Evolutionary conservation across 495 filamentous ascomycete genomes (phyloP), one percentile per base, ranked within the genome.

Genomic region (Acidiella bohemica): DNA sequence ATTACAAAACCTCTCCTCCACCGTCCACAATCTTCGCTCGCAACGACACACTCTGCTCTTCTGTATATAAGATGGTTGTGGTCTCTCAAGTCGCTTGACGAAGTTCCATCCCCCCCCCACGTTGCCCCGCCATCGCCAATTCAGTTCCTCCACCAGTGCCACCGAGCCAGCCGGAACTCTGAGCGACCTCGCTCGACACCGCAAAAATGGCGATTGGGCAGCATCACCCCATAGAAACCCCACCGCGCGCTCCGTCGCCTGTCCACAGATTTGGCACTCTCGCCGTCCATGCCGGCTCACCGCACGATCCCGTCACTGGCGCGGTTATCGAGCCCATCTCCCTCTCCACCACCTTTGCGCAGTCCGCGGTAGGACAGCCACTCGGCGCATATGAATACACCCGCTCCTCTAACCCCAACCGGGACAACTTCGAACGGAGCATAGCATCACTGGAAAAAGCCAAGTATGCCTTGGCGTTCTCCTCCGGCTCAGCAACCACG

Each of bases 261-360:
- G 60, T 72, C 19, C 74, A 79, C 53, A 67, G 71, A 17, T 97
- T 97, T 61, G 90, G 82, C 16, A 97, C 90, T 22, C 68, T 90
- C 19, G 90, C 90, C 31, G 90, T 97, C 10, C 90, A 97, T 62
- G 84, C 88, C 39, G 90, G 90, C 31, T 64, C 84, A 30, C 82
- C 80, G 49, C 83, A 92, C 59, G 90, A 97, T 65, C 81, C 85
- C 27, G 65, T 67, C 8, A 97, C 88, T 19, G 90, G 90, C 41
- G 90, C 90, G 48, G 90, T 97, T 45, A 97, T 97, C 59, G 81
- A 85, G 58, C 65, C 90, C 36, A 94, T 97, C 57, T 93, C 90
- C 5, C 77, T 97, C 8, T 90, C 84, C 8, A 97, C 90, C 12
- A 97, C 90, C 10, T 97, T 81, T 50, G 84, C 77, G 13, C 90